These are phyloP conservation scores for Eudorina sp. DNA, from an alignment of 139 green algal species.

Conservation along the genomic window DNA sequence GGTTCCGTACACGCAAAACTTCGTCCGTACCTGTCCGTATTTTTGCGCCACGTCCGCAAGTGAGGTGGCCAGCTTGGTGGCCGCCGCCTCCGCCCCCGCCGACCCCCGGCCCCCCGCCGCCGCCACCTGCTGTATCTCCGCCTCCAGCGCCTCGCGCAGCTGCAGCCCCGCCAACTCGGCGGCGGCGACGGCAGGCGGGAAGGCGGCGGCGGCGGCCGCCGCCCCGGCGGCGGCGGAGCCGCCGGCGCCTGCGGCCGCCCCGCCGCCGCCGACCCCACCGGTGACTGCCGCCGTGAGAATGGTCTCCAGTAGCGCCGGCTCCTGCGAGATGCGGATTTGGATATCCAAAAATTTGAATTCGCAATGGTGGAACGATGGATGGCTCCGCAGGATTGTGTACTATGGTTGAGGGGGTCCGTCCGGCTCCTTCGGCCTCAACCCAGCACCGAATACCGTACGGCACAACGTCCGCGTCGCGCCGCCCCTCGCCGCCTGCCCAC, in stretches of 20 bases:
- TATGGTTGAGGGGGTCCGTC: too few species aligned
- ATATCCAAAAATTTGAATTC: too few species aligned
- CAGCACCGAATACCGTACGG: too few species aligned
- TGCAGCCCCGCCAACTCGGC: slow-evolving; percentile 48
- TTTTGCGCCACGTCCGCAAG: slow-evolving; percentile 50
- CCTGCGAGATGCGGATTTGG: too few species aligned
- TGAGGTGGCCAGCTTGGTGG: background rate
- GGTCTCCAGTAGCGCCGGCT: slow-evolving; percentile 77
- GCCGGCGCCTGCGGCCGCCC: background rate
- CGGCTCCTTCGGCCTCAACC: too few species aligned
- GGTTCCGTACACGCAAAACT: too few species aligned
- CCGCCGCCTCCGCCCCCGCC: slow-evolving; percentile 16
- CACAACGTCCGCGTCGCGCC: too few species aligned
- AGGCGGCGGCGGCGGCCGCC: slow-evolving; percentile 6
- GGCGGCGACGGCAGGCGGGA: background rate
- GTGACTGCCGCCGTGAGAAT: slow-evolving; percentile 44
- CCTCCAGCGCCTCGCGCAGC: background rate
- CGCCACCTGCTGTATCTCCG: background rate
- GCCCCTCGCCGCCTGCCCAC: too few species aligned
- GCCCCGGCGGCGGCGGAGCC: background rate
- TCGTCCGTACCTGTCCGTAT: slow-evolving; percentile 53
- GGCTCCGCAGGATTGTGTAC: too few species aligned
- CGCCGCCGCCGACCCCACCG: background rate
- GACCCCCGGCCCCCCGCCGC: background rate
- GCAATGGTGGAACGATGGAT: too few species aligned